phyloP scores from a whole-genome alignment of 176 grass and related monocot genomes.

The Zoysia pacifica region DNA sequence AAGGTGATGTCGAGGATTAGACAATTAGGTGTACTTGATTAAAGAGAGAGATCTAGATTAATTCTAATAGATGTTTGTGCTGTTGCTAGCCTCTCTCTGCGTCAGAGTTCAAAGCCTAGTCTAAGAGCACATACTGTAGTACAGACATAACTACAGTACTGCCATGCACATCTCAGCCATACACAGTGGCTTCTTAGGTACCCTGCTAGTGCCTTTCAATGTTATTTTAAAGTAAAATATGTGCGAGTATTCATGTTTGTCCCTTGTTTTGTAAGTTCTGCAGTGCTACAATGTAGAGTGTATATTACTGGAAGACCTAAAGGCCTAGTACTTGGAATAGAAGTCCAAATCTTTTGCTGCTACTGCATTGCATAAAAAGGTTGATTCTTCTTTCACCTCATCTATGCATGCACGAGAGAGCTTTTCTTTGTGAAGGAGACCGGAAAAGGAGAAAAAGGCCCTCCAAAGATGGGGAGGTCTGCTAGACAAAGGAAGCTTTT shows the following conservation, averaged over 20 bases:
- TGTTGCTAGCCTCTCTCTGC: slow-evolving; percentile 36
- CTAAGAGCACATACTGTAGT: not conserved
- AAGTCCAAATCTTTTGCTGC: slow-evolving; percentile 48
- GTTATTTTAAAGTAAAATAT: slow-evolving; percentile 32
- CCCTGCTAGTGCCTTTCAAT: slow-evolving; percentile 40
- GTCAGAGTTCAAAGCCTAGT: slow-evolving; percentile 38
- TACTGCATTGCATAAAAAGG: slow-evolving; percentile 44
- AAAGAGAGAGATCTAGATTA: slow-evolving; percentile 55
- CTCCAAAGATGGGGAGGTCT: slow-evolving; percentile 70
- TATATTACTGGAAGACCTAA: slow-evolving; percentile 9
- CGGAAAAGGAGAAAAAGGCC: slow-evolving; percentile 65
- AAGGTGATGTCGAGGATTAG: slow-evolving; percentile 46
- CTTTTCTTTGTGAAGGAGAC: slow-evolving; percentile 58
- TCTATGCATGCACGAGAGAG: slow-evolving; percentile 43
- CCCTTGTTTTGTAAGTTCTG: slow-evolving; percentile 25
- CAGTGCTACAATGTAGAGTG: not conserved
- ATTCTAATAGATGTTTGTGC: slow-evolving; percentile 47
- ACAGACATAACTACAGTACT: slow-evolving; percentile 15
- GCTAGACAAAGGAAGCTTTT: slow-evolving; percentile 88
- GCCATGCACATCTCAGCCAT: slow-evolving; percentile 27
- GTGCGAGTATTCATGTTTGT: slow-evolving; percentile 42
- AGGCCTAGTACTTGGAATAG: slow-evolving; percentile 19
- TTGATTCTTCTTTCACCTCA: slow-evolving; percentile 56
- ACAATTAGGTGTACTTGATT: slow-evolving; percentile 55
- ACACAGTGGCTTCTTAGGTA: slow-evolving; percentile 16